Conservation (phyloP, 78 protist species). For the Pelomyxa schiedti region DNA sequence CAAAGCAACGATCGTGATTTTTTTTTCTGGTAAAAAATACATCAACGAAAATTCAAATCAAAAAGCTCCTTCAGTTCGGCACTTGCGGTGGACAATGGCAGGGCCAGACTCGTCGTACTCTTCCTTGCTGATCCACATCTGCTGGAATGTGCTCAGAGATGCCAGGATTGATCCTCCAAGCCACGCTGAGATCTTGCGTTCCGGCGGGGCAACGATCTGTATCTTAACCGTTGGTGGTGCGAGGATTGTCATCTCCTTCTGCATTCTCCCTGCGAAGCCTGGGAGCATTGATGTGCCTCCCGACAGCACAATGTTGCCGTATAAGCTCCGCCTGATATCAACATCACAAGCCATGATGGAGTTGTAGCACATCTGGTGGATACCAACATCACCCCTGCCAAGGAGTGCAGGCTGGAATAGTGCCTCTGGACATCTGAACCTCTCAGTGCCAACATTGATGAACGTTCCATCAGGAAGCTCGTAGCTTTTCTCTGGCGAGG, state of each 20-base stretch:
- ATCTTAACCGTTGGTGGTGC: constrained; percentile 84
- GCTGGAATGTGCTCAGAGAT: too few relatives aligned
- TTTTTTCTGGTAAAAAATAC: too few relatives aligned
- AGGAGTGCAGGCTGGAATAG: constrained; percentile 80
- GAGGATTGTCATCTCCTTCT: too few relatives aligned
- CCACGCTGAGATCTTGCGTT: constrained; percentile 88
- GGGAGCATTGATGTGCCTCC: constrained; percentile 60
- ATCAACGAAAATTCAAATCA: too few relatives aligned
- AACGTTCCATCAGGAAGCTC: constrained; percentile 79
- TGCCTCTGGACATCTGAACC: constrained; percentile 74
- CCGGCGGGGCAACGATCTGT: constrained; percentile 85
- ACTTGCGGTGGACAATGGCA: too few relatives aligned
- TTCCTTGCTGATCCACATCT: too few relatives aligned
- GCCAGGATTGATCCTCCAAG: constrained; percentile 95
- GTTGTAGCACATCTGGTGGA: too few relatives aligned
- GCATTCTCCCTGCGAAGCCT: constrained; percentile 28
- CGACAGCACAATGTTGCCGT: too few relatives aligned
- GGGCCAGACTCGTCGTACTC: too few relatives aligned
- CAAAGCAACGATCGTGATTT: too few relatives aligned
- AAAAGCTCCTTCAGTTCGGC: background rate
- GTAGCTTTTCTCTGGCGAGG: constrained; percentile 49
- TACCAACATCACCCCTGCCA: constrained; percentile 70
- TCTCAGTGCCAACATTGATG: constrained; percentile 72
- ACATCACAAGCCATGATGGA: constrained; percentile 42
- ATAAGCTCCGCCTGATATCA: constrained; percentile 86